Conservation (phyloP, 2,329 filamentous ascomycete genomes). For the Aquanectria penicillioides region DNA sequence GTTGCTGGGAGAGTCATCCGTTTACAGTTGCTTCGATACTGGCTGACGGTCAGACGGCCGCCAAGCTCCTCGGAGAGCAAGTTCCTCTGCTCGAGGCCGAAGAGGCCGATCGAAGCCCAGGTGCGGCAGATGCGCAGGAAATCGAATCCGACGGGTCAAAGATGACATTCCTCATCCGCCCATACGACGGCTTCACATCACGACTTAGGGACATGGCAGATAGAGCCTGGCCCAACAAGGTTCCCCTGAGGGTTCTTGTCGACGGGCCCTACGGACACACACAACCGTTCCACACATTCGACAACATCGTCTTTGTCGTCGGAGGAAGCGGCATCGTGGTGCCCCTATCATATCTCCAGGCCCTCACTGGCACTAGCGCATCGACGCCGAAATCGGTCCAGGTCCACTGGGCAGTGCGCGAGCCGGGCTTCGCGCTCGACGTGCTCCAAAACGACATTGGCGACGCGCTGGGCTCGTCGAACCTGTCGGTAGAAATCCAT, state of each 20-base stretch:
- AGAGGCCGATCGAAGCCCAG: neutral
- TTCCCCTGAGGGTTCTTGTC: slow-evolving; percentile 49
- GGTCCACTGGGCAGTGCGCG: slow-evolving; percentile 57
- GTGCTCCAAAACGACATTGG: slow-evolving; percentile 48
- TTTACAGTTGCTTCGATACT: slow-evolving; percentile 55
- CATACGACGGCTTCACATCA: slow-evolving; percentile 56
- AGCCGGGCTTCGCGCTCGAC: slow-evolving; percentile 49
- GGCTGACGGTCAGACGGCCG: slow-evolving; percentile 18
- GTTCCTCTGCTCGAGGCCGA: slow-evolving; percentile 44
- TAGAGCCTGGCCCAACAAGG: slow-evolving; percentile 34
- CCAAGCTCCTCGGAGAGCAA: slow-evolving; percentile 44
- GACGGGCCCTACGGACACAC: slow-evolving; percentile 58
- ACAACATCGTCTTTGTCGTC: slow-evolving; percentile 54
- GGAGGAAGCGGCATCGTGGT: slow-evolving; percentile 58
- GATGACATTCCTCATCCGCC: slow-evolving; percentile 57
- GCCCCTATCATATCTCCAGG: slow-evolving; percentile 50
- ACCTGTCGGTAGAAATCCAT: slow-evolving; percentile 50
- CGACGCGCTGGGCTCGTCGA: slow-evolving; percentile 39
- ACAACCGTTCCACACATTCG: slow-evolving; percentile 49
- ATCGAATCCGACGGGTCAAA: slow-evolving; percentile 9
- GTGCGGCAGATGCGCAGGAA: neutral
- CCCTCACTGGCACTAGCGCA: slow-evolving; percentile 33
- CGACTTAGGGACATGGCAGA: slow-evolving; percentile 48
- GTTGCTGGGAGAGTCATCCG: slow-evolving; percentile 61
- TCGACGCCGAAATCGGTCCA: slow-evolving; percentile 39